Evolutionary conservation across 768 basidiomycete genomes (phyloP).

Genomic region (Kwoniella shandongensis): DNA sequence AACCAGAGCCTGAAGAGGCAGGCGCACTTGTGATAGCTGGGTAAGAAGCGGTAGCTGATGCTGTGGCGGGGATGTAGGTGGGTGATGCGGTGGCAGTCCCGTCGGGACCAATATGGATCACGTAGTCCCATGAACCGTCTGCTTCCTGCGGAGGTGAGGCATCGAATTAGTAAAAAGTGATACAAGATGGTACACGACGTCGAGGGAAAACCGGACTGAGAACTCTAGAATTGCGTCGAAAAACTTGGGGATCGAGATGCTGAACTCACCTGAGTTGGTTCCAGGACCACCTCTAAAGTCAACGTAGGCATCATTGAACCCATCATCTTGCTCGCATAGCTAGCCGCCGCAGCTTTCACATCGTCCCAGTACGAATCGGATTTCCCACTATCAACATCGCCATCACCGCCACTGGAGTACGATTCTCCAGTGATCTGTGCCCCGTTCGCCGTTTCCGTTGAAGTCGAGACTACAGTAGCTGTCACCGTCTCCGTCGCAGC

Average conservation of each 20-base stretch:
- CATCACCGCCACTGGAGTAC: neutral
- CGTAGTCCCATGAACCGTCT: conserved; percentile 53
- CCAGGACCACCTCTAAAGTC: conserved; percentile 47
- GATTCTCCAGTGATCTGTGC: conserved; percentile 14
- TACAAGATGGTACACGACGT: too few species aligned
- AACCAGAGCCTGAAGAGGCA: conserved; percentile 7
- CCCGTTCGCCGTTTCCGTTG: conserved; percentile 16
- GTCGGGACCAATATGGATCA: conserved; percentile 48
- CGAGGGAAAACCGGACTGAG: neutral
- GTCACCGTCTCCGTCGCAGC: conserved; percentile 16
- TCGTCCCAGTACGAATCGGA: conserved; percentile 19
- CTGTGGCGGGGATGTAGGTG: conserved; percentile 9
- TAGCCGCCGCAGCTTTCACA: conserved; percentile 33
- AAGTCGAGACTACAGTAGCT: conserved; percentile 10
- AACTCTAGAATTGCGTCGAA: neutral
- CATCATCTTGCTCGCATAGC: conserved; percentile 33
- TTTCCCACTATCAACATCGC: neutral
- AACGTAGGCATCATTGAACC: conserved; percentile 44
- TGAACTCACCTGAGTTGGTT: conserved; percentile 50
- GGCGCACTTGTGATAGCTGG: conserved; percentile 3
- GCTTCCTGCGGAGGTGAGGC: conserved; percentile 30
- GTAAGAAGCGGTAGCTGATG: conserved; percentile 12
- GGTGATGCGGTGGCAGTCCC: conserved; percentile 51
- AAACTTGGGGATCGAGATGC: neutral
- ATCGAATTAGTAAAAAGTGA: neutral